Evolutionary conservation across 108 stramenopile genomes (phyloP).

Genomic region (Seminavis robusta): DNA sequence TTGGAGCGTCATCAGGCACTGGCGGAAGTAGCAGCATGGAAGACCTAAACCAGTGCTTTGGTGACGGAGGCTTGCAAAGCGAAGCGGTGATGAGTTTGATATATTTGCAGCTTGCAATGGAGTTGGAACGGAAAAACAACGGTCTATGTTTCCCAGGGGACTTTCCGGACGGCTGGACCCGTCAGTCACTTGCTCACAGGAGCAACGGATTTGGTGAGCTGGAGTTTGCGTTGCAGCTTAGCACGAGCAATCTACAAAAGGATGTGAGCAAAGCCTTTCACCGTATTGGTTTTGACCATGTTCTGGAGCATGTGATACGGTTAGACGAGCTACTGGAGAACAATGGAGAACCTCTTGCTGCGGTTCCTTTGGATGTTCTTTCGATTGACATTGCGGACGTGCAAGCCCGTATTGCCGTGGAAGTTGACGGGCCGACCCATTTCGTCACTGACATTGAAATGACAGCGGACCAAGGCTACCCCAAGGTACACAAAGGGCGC

Average conservation of each 20-base stretch:
- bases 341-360: constrained; percentile 34
- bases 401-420: constrained; percentile 57
- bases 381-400: constrained; percentile 69
- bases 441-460: constrained; percentile 63
- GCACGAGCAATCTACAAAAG: constrained; percentile 57
- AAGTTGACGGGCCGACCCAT: constrained; percentile 86
- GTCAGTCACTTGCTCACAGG: constrained; percentile 14
- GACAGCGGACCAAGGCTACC: constrained; percentile 1
- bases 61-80: constrained; percentile 29
- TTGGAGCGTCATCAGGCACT: no score
- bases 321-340: constrained; percentile 38
- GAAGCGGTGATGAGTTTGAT: constrained; percentile 39
- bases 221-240: constrained; percentile 39
- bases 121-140: constrained; percentile 40
- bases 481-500: constrained; percentile 4
- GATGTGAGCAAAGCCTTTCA: constrained; percentile 50
- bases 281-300: constrained; percentile 69
- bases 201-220: constrained; percentile 7
- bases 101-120: constrained; percentile 60
- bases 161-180: constrained; percentile 71
- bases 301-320: constrained; percentile 61
- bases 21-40: no score
- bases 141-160: constrained; percentile 42
- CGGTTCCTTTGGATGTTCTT: constrained; percentile 19
- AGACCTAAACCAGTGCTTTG: constrained; percentile 15